Evolutionary conservation across 2,329 filamentous ascomycete species (phyloP).

Genomic region (Scopulariopsis brevicaulis): DNA sequence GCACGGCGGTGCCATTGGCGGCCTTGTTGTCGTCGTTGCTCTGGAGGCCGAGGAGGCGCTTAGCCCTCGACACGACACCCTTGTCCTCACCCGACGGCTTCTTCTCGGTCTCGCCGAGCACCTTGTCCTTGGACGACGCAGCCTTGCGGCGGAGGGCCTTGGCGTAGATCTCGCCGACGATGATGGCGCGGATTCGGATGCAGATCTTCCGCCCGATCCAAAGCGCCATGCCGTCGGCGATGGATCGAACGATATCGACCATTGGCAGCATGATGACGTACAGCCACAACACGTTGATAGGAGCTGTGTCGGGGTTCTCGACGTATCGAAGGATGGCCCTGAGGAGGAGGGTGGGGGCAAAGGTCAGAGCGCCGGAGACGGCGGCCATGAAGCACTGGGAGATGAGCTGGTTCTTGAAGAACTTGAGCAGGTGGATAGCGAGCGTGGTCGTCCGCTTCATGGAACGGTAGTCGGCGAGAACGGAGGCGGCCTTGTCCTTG

Average conservation of each 20-base stretch:
- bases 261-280: conserved; percentile 85
- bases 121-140: conserved; percentile 63
- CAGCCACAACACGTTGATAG: conserved; percentile 85
- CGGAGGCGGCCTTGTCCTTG: conserved; percentile 73
- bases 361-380: conserved; percentile 72
- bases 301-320: conserved; percentile 66
- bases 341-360: conserved; percentile 81
- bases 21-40: conserved; percentile 22
- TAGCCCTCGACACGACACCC: conserved; percentile 34
- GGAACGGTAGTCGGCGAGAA: conserved; percentile 75
- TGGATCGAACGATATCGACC: conserved; percentile 69
- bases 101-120: conserved; percentile 49
- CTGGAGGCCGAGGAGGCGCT: conserved; percentile 45
- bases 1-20: conserved; percentile 18
- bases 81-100: conserved; percentile 21
- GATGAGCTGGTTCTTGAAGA: conserved; percentile 68
- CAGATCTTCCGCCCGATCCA: conserved; percentile 94
- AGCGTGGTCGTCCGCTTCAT: conserved; percentile 72
- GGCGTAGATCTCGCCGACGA: conserved; percentile 94
- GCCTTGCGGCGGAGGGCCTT: conserved; percentile 90
- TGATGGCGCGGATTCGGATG: conserved; percentile 84
- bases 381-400: conserved; percentile 73
- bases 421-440: conserved; percentile 69
- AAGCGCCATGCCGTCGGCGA: conserved; percentile 75
- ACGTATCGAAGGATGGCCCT: conserved; percentile 90